Percentiles rank a stretch among this genome's conserved stretches.
These are phyloP conservation scores for Blechomonas ayalai DNA, from an alignment of 208 protist species.

Conservation along the genomic window DNA sequence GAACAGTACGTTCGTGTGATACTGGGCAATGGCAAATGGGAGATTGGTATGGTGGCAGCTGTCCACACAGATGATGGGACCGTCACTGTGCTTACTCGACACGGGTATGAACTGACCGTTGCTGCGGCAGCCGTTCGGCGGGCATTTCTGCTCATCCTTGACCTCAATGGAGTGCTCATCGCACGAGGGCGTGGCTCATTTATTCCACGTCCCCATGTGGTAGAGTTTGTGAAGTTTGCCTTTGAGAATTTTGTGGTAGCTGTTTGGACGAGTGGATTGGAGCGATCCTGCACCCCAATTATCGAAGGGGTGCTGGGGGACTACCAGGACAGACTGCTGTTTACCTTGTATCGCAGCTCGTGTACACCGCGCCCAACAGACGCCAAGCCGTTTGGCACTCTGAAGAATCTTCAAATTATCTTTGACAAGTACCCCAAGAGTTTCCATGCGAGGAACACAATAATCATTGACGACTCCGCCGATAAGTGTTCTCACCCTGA, in stretches of 20 bases:
- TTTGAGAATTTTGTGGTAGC: conserved; percentile 86
- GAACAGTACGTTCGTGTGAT: conserved; percentile 86
- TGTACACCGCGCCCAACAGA: conserved; percentile 45
- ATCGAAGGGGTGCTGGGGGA: conserved; percentile 79
- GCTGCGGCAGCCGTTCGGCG: conserved; percentile 39
- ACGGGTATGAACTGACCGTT: conserved; percentile 78
- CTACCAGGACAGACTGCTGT: conserved; percentile 77
- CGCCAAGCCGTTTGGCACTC: conserved; percentile 70
- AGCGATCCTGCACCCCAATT: conserved; percentile 77
- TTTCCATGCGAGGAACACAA: conserved; percentile 86
- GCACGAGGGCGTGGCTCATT: conserved; percentile 62
- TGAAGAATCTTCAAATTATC: conserved; percentile 82
- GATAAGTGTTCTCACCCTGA: conserved; percentile 89
- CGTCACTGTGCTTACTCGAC: conserved; percentile 58
- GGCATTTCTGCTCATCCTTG: conserved; percentile 81
- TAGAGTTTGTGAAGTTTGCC: conserved; percentile 76
- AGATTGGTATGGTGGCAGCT: conserved; percentile 69
- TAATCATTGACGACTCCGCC: conserved; percentile 87
- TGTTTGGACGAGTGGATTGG: conserved; percentile 86
- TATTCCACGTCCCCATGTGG: conserved; percentile 58
- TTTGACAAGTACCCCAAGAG: conserved; percentile 77
- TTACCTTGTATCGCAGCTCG: conserved; percentile 65
- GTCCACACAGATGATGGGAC: conserved; percentile 47
- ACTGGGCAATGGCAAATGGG: conserved; percentile 40
- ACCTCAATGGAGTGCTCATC: conserved; percentile 88